Conservation (phyloP, 78 protist genomes). For the Capsaspora owczarzaki region DNA sequence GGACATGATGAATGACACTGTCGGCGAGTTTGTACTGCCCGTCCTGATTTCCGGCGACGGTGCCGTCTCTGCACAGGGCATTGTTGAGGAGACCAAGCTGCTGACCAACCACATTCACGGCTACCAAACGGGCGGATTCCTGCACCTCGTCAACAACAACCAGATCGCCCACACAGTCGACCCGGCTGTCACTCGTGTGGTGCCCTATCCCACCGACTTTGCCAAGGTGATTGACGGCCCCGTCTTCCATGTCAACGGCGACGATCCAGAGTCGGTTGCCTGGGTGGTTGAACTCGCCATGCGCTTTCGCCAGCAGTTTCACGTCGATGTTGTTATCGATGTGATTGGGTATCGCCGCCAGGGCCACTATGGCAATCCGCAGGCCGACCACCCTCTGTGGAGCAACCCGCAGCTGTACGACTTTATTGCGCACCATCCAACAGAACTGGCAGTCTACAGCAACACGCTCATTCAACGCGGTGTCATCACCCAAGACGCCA, state of each 20-base stretch:
- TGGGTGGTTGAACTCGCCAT: slow-evolving; percentile 37
- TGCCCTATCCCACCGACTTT: slow-evolving; percentile 85
- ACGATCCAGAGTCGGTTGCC: slow-evolving; percentile 82
- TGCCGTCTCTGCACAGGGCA: slow-evolving; percentile 79
- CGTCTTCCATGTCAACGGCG: slow-evolving; percentile 96
- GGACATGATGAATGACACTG: too few species aligned
- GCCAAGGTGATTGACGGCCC: slow-evolving; percentile 79
- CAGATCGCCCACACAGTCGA: slow-evolving; percentile 95
- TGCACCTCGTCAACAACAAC: slow-evolving; percentile 90
- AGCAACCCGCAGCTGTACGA: slow-evolving; percentile 92
- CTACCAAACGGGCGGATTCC: slow-evolving; percentile 89
- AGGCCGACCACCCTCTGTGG: slow-evolving; percentile 88
- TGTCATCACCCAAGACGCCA: too few species aligned
- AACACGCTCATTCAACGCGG: too few species aligned
- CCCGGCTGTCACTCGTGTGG: slow-evolving; percentile 61
- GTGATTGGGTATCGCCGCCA: slow-evolving; percentile 76
- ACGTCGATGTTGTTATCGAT: slow-evolving; percentile 76
- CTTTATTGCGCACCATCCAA: too few species aligned
- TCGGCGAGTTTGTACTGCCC: too few species aligned
- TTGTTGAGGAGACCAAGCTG: slow-evolving; percentile 71
- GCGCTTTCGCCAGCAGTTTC: slow-evolving; percentile 61
- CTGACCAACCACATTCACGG: slow-evolving; percentile 45
- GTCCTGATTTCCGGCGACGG: too few species aligned
- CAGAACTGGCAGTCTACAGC: too few species aligned
- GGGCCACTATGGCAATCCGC: slow-evolving; percentile 98